phyloP scores from a whole-genome alignment of 2,329 filamentous ascomycete genomes.

The Periconia macrospinosa region DNA sequence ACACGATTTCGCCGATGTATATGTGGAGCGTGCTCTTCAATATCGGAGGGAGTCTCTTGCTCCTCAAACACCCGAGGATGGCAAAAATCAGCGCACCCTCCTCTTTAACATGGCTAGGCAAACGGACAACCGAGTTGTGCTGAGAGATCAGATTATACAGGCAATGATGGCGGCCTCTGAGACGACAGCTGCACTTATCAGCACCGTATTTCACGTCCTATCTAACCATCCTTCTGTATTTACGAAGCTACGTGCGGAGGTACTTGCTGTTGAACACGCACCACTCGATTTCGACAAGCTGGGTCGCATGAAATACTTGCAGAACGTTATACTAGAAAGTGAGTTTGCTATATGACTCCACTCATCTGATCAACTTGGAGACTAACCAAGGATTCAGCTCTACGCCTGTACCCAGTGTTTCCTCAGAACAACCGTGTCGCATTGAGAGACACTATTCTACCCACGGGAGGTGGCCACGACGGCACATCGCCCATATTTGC shows the following conservation, averaged over 20 bases:
- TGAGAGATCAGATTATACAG: constrained; percentile 8
- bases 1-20: constrained; percentile 9
- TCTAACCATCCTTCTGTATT: constrained; percentile 8
- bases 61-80: neutral
- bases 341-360: neutral
- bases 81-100: constrained; percentile 8
- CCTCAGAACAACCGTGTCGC: neutral
- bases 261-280: constrained; percentile 8
- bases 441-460: constrained; percentile 2
- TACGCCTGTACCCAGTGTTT: constrained; percentile 5
- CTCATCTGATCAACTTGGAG: neutral
- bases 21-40: constrained; percentile 10
- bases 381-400: neutral
- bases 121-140: constrained; percentile 6
- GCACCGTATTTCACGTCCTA: constrained; percentile 1
- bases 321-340: constrained; percentile 7
- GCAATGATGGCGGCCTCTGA: constrained; percentile 11
- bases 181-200: constrained; percentile 3
- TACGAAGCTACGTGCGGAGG: constrained; percentile 15
- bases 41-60: constrained; percentile 1
- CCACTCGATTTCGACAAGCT: constrained; percentile 9
- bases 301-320: constrained; percentile 10
- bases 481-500: constrained; percentile 4
- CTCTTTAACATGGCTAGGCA: constrained; percentile 9
- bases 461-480: constrained; percentile 5